Conservation (phyloP, 805 yeast genomes). For the Starmera caribaea region DNA sequence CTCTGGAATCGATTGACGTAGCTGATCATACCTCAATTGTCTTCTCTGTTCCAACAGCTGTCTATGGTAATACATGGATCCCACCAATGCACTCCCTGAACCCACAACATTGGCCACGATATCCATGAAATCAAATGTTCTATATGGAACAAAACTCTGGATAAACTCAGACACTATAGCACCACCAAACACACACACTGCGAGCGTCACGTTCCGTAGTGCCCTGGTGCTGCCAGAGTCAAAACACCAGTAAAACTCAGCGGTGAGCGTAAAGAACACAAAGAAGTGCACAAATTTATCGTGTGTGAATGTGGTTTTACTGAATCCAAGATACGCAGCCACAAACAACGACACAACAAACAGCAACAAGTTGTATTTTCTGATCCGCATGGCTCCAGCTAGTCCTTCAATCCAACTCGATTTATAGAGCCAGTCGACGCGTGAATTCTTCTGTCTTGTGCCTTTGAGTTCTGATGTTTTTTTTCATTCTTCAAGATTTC, state of each 20-base stretch:
- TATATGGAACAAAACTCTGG: conserved; percentile 34
- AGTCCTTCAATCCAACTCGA: background rate
- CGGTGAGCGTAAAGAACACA: conserved; percentile 37
- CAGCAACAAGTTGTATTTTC: conserved; percentile 22
- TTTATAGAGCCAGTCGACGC: too few species aligned
- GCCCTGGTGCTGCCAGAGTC: conserved; percentile 24
- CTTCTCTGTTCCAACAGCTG: conserved; percentile 13
- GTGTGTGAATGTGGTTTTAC: conserved; percentile 30
- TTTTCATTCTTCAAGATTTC: too few species aligned
- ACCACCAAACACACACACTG: conserved; percentile 36
- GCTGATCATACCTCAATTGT: conserved; percentile 13
- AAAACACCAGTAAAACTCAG: conserved; percentile 37
- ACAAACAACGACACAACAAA: conserved; percentile 26
- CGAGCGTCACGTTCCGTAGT: conserved; percentile 25
- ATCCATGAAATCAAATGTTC: conserved; percentile 42
- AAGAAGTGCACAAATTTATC: conserved; percentile 44
- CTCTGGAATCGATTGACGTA: conserved; percentile 17
- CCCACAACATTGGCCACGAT: conserved; percentile 29
- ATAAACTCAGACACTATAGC: conserved; percentile 40
- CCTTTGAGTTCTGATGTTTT: too few species aligned
- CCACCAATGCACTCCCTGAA: conserved; percentile 9
- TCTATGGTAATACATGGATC: conserved; percentile 14
- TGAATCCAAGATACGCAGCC: conserved; percentile 18
- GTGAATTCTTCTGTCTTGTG: too few species aligned
- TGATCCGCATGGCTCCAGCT: conserved; percentile 10